These are phyloP conservation scores for Physcomitrellopsis africana DNA, from an alignment of 225 moss, liverwort and hornwort species.

Conservation along the genomic window DNA sequence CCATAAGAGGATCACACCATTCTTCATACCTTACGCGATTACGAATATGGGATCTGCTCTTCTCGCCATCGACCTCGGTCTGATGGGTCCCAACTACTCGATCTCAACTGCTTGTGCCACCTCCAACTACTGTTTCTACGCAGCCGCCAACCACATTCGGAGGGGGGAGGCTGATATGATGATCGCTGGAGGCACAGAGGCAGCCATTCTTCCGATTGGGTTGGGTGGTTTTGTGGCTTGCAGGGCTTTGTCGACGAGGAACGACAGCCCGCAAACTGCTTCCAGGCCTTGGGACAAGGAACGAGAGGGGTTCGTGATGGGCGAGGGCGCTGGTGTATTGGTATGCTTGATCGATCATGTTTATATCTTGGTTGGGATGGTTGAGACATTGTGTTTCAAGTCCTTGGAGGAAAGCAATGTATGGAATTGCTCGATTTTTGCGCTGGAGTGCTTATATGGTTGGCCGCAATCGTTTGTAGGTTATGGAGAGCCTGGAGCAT, in stretches of 20 bases:
- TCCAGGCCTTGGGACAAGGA: constrained; percentile 93
- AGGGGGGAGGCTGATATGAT: constrained; percentile 83
- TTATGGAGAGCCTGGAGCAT: constrained; percentile 90
- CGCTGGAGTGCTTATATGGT: not conserved
- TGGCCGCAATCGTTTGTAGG: constrained; percentile 42
- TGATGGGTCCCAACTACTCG: constrained; percentile 87
- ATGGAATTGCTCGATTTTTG: not conserved
- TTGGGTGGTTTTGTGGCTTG: constrained; percentile 81
- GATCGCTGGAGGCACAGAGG: constrained; percentile 82
- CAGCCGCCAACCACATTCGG: constrained; percentile 82
- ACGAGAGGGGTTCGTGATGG: constrained; percentile 87
- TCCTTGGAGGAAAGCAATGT: not conserved
- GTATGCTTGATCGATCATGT: constrained; percentile 32
- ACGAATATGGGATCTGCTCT: constrained; percentile 90
- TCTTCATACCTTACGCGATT: constrained; percentile 85
- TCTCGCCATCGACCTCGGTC: constrained; percentile 75
- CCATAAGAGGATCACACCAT: constrained; percentile 76
- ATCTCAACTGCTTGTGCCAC: constrained; percentile 91
- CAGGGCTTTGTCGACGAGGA: constrained; percentile 73
- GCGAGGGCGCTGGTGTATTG: constrained; percentile 81
- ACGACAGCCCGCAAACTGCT: constrained; percentile 72
- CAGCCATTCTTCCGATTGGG: constrained; percentile 76
- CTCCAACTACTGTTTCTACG: constrained; percentile 85
- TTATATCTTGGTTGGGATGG: not conserved
- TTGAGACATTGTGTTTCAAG: no score